Conservation (phyloP, 164 flowering plant species). For the Vitis riparia region DNA sequence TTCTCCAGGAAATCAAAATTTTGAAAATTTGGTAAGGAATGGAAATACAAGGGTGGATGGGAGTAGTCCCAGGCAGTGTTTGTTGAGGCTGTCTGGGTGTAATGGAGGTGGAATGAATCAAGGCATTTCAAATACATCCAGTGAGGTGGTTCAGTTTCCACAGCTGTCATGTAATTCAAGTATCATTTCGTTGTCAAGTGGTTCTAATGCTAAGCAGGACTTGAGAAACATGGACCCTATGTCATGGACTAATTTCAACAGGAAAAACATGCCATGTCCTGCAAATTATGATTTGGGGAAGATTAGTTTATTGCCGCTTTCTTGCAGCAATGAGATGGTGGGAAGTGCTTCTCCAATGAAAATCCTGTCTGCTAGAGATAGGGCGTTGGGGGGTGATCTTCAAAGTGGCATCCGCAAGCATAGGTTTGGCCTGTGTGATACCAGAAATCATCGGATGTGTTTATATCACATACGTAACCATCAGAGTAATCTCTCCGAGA, state of each 20-base stretch:
- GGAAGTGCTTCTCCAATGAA: conserved; percentile 6
- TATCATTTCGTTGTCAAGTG: neutral
- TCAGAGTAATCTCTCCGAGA: conserved; percentile 1
- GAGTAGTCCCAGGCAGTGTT: conserved; percentile 1
- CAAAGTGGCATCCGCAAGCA: conserved; percentile 14
- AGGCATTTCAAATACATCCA: neutral
- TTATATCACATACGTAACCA: conserved; percentile 1
- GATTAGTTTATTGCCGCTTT: neutral
- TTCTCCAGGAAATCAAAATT: neutral
- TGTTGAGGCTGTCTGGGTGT: neutral
- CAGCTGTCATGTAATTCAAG: neutral
- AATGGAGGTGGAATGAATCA: conserved; percentile 4
- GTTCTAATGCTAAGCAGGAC: conserved; percentile 9
- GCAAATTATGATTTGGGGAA: conserved; percentile 2
- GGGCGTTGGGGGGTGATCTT: neutral
- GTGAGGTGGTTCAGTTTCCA: neutral
- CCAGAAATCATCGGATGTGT: conserved; percentile 11
- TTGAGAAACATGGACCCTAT: conserved; percentile 4
- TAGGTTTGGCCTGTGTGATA: conserved; percentile 10
- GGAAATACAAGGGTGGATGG: conserved; percentile 9
- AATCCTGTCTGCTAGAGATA: neutral
- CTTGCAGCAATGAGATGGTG: conserved; percentile 7
- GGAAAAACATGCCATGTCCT: conserved; percentile 18
- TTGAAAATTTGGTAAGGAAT: conserved; percentile 4
- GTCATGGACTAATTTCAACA: conserved; percentile 7